Conservation (phyloP, 2,329 filamentous ascomycete genomes). For the Tolypocladium tundrense region DNA sequence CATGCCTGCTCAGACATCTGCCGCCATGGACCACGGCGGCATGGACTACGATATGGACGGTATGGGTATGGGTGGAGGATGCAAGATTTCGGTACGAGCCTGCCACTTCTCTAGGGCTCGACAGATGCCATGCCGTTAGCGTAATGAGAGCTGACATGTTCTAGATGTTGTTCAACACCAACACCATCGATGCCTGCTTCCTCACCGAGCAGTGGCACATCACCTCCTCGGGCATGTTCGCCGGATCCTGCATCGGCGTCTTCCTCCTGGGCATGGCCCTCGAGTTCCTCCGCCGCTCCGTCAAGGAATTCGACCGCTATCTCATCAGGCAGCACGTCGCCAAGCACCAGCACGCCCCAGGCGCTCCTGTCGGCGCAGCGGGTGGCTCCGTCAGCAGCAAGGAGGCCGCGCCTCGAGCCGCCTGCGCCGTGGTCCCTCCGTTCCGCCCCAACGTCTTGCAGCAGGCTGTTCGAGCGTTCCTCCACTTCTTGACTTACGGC, state of each 20-base stretch:
- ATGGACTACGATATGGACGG: conserved; percentile 7
- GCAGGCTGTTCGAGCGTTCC: conserved; percentile 53
- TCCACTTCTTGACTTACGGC: conserved; percentile 63
- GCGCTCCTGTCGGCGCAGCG: conserved; percentile 4
- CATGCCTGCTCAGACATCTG: conserved; percentile 3
- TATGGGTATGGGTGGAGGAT: conserved; percentile 15
- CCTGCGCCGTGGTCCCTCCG: conserved; percentile 13
- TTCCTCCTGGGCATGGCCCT: conserved; percentile 63
- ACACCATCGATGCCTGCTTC: conserved; percentile 62
- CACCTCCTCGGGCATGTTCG: conserved; percentile 60
- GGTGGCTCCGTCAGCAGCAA: conserved; percentile 13
- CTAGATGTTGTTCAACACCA: conserved; percentile 75
- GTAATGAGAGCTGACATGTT: not conserved
- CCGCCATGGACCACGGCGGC: conserved; percentile 7
- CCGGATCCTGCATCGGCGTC: conserved; percentile 69
- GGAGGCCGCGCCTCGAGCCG: conserved; percentile 4
- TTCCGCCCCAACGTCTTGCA: conserved; percentile 52
- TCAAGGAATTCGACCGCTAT: conserved; percentile 63
- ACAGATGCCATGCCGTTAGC: not conserved
- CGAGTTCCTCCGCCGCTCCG: conserved; percentile 59
- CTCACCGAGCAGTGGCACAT: conserved; percentile 61
- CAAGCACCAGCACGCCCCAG: conserved; percentile 13
- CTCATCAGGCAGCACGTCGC: conserved; percentile 43
- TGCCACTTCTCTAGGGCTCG: not conserved
- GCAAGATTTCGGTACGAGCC: conserved; percentile 28